Evolutionary conservation across 352 stramenopile genomes (phyloP).

Genomic region (Pythium chondricola): DNA sequence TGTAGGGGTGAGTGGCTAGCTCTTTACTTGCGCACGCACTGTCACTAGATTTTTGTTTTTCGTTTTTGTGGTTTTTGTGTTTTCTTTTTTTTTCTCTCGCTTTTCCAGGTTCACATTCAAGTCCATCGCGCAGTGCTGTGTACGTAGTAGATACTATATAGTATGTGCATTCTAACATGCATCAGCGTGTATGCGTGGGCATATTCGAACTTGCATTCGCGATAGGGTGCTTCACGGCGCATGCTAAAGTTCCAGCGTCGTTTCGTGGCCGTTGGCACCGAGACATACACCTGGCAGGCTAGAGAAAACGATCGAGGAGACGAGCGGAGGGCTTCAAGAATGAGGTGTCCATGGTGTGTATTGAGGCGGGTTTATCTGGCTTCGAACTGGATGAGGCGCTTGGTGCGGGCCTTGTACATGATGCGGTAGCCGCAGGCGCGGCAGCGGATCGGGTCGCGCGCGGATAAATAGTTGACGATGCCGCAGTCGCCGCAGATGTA

Average conservation of each 20-base stretch:
- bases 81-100: not conserved
- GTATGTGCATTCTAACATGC: too few relatives aligned
- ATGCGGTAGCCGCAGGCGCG: slow-evolving; percentile 96
- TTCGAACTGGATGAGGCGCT: slow-evolving; percentile 91
- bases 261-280: too few relatives aligned
- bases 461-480: slow-evolving; percentile 93
- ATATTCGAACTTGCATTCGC: too few relatives aligned
- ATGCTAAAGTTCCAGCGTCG: too few relatives aligned
- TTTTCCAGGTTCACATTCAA: not conserved
- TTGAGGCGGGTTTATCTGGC: slow-evolving; percentile 73
- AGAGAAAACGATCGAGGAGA: too few relatives aligned
- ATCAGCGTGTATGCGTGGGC: too few relatives aligned
- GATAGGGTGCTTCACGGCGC: too few relatives aligned
- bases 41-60: not conserved
- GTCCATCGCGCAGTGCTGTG: too few relatives aligned
- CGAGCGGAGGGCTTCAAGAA: too few relatives aligned
- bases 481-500: slow-evolving; percentile 98
- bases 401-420: slow-evolving; percentile 97
- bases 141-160: too few relatives aligned
- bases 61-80: not conserved
- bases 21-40: not conserved
- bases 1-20: not conserved
- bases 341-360: too few relatives aligned
- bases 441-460: slow-evolving; percentile 93
- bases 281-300: too few relatives aligned